Evolutionary conservation across 2,329 filamentous ascomycete genomes (phyloP).

Genomic region (Arthrobotrys sinensis): DNA sequence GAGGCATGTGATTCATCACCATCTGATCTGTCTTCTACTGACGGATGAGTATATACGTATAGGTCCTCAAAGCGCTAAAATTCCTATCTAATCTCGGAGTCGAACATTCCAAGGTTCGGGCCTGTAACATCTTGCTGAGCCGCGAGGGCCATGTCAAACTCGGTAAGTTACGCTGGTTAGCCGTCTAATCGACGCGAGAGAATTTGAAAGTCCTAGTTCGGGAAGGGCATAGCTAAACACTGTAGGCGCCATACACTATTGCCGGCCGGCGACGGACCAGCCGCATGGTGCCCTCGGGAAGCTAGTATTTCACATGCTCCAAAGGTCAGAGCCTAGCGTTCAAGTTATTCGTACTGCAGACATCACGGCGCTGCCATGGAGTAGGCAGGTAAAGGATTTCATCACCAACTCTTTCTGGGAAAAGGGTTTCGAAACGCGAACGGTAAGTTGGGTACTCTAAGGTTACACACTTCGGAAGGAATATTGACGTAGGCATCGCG

Average conservation of each 20-base stretch:
- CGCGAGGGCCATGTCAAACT: background rate
- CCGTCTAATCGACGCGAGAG: no score
- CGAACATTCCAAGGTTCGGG: background rate
- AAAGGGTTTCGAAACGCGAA: background rate
- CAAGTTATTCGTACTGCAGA: background rate
- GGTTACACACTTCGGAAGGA: no score
- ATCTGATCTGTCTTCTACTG: background rate
- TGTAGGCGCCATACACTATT: background rate
- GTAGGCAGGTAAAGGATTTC: background rate
- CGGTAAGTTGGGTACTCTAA: background rate
- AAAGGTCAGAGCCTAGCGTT: background rate
- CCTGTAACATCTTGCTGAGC: background rate
- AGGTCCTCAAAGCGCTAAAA: background rate
- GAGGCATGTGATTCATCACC: background rate
- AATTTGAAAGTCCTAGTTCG: no score
- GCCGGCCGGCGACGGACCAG: background rate
- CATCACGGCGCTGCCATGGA: background rate
- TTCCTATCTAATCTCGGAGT: background rate
- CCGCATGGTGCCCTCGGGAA: background rate
- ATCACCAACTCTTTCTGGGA: slow-evolving; percentile 9
- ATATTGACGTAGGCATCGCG: background rate
- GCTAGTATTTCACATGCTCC: background rate
- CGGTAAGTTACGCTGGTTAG: no score
- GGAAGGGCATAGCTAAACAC: background rate
- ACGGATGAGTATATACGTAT: background rate